Percentiles rank a stretch among this genome's conserved stretches.
phyloP scores from a whole-genome alignment of 1,284 basidiomycete species.

The Apiotrichum veenhuisii region DNA sequence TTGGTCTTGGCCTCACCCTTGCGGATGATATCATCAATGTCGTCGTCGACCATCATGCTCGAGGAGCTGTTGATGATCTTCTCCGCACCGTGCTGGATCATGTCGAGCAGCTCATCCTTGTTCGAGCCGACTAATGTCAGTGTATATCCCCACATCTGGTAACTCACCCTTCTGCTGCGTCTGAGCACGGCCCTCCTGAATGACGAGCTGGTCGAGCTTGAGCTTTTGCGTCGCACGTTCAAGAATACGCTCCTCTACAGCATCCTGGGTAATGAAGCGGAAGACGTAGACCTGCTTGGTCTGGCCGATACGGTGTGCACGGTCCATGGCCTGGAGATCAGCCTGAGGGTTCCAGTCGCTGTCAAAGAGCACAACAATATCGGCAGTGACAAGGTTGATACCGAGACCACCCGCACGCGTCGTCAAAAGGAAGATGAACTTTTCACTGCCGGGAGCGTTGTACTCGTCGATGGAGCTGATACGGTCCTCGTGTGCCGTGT shows the following conservation, averaged over 20 bases:
- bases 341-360: constrained; percentile 99
- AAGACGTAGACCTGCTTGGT: constrained; percentile 99
- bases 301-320: constrained; percentile 97
- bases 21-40: constrained; percentile 90
- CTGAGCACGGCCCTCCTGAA: constrained; percentile 82
- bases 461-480: constrained; percentile 96
- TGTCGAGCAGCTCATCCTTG: constrained; percentile 95
- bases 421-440: constrained; percentile 94
- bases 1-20: constrained; percentile 87
- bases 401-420: constrained; percentile 98
- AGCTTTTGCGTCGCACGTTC: constrained; percentile 97
- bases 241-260: constrained; percentile 95
- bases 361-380: constrained; percentile 96
- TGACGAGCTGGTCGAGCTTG: constrained; percentile 92
- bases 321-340: constrained; percentile 98
- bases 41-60: constrained; percentile 75
- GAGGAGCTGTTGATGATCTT: constrained; percentile 78
- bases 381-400: constrained; percentile 93
- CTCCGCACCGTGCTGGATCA: constrained; percentile 98
- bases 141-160: neutral
- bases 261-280: constrained; percentile 92
- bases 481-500: constrained; percentile 93
- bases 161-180: constrained; percentile 43
- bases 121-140: constrained; percentile 61
- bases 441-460: constrained; percentile 90